Percentiles rank a stretch among this genome's conserved stretches.
phyloP scores from a whole-genome alignment of 345 rosid species.

The Salix arbutifolia region DNA sequence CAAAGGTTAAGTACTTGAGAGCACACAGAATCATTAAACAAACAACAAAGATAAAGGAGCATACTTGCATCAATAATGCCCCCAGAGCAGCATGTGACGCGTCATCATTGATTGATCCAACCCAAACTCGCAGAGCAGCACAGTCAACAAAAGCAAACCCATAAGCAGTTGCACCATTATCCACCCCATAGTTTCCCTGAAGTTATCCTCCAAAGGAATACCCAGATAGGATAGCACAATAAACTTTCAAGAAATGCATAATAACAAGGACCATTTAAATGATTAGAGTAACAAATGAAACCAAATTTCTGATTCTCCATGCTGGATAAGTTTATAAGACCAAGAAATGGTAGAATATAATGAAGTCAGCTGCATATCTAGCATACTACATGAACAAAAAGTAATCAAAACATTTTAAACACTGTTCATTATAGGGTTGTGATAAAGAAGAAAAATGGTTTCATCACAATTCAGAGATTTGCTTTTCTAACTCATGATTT shows the following conservation, averaged over 20 bases:
- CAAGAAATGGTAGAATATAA: not conserved
- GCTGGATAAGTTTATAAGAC: not conserved
- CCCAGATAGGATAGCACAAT: conserved; percentile 2
- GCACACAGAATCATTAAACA: not conserved
- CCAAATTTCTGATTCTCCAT: not conserved
- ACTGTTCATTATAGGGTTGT: not conserved
- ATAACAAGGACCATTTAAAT: not conserved
- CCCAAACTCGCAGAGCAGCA: conserved; percentile 86
- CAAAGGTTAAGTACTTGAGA: conserved; percentile 12
- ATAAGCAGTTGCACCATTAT: conserved; percentile 46
- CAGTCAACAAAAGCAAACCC: conserved; percentile 98
- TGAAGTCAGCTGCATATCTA: not conserved
- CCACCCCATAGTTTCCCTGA: conserved; percentile 47
- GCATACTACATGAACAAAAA: not conserved
- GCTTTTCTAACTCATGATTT: not conserved
- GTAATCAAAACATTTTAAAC: not conserved
- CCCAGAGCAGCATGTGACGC: conserved; percentile 78
- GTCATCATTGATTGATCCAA: conserved; percentile 74
- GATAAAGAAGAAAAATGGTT: not conserved
- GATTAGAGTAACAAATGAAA: not conserved
- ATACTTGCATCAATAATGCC: conserved; percentile 89
- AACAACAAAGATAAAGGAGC: conserved; percentile 17
- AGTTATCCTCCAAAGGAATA: conserved; percentile 12
- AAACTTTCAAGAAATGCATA: conserved; percentile 6
- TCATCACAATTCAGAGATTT: not conserved